Percentiles rank a stretch among this genome's conserved stretches.
phyloP scores from a whole-genome alignment of 495 filamentous ascomycete species.

The Mycothermus thermophilus region DNA sequence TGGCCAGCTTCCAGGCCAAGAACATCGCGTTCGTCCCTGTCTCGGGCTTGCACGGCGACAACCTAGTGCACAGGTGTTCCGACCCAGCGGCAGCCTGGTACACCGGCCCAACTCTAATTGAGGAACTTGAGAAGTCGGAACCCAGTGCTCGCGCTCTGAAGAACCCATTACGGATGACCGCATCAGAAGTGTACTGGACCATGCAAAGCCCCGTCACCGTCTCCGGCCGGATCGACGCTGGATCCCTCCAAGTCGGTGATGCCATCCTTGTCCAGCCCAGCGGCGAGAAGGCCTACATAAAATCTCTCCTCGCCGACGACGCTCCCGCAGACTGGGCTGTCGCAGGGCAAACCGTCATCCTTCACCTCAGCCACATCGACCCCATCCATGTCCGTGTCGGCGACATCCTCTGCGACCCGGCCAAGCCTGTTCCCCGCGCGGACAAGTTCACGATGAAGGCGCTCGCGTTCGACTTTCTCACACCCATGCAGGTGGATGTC shows the following conservation, averaged over 20 bases:
- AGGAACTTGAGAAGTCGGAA: slow-evolving; percentile 69
- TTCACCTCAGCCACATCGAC: slow-evolving; percentile 81
- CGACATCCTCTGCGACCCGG: slow-evolving; percentile 66
- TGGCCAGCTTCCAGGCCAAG: slow-evolving; percentile 64
- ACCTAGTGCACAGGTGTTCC: slow-evolving; percentile 50
- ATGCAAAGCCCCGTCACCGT: slow-evolving; percentile 73
- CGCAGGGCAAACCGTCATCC: slow-evolving; percentile 76
- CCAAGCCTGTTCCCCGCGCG: slow-evolving; percentile 51
- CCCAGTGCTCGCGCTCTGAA: slow-evolving; percentile 54
- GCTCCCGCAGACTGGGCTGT: slow-evolving; percentile 76
- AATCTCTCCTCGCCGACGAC: slow-evolving; percentile 59
- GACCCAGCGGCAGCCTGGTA: slow-evolving; percentile 61
- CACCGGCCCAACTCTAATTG: slow-evolving; percentile 58
- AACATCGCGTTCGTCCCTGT: slow-evolving; percentile 79
- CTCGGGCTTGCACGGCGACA: slow-evolving; percentile 77
- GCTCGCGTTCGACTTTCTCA: slow-evolving; percentile 74
- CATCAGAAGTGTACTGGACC: slow-evolving; percentile 50
- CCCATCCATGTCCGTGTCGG: slow-evolving; percentile 64
- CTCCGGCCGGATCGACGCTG: slow-evolving; percentile 75
- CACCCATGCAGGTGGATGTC: slow-evolving; percentile 79
- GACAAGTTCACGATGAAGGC: slow-evolving; percentile 67
- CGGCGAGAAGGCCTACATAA: slow-evolving; percentile 63
- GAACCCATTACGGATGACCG: slow-evolving; percentile 72
- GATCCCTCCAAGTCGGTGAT: slow-evolving; percentile 73
- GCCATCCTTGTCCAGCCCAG: slow-evolving; percentile 65